Conservation (phyloP, 768 basidiomycete genomes). For the Kockovaella imperatae region DNA sequence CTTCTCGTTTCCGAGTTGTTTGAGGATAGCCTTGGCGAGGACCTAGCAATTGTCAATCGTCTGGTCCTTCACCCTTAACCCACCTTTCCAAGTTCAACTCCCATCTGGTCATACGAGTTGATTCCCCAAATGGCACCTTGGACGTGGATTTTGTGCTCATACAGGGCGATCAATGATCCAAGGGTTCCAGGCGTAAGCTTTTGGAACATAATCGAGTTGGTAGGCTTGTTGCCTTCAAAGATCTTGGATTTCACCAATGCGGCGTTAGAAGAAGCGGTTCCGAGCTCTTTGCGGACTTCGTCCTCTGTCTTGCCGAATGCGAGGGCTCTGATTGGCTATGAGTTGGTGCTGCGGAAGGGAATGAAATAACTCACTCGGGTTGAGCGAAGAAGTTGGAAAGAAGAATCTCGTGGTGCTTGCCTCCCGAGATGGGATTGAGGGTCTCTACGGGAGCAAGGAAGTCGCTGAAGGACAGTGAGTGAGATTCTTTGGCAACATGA, state of each 20-base stretch:
- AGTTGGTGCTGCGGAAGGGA: neutral
- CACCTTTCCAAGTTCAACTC: slow-evolving; percentile 89
- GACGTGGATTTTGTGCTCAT: slow-evolving; percentile 93
- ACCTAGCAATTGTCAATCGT: slow-evolving; percentile 46
- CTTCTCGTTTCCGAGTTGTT: slow-evolving; percentile 58
- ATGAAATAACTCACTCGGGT: slow-evolving; percentile 55
- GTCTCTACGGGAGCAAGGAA: slow-evolving; percentile 43
- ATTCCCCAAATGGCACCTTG: slow-evolving; percentile 98
- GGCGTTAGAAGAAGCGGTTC: slow-evolving; percentile 55
- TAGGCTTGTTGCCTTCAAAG: slow-evolving; percentile 94
- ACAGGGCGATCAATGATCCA: slow-evolving; percentile 50
- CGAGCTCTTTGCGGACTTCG: slow-evolving; percentile 59
- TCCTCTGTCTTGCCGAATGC: slow-evolving; percentile 97
- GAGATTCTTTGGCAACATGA: slow-evolving; percentile 40
- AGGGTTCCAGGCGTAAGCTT: slow-evolving; percentile 80
- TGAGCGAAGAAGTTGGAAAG: slow-evolving; percentile 98
- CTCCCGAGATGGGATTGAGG: slow-evolving; percentile 67
- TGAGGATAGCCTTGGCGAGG: slow-evolving; percentile 89
- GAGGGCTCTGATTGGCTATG: slow-evolving; percentile 52
- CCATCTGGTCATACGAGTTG: slow-evolving; percentile 99
- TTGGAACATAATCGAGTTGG: slow-evolving; percentile 93
- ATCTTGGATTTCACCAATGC: slow-evolving; percentile 92
- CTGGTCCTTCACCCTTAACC: slow-evolving; percentile 1
- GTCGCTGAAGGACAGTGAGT: slow-evolving; percentile 21
- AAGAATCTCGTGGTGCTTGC: slow-evolving; percentile 94